phyloP scores from a whole-genome alignment of 495 filamentous ascomycete genomes.

The Letharia columbiana region DNA sequence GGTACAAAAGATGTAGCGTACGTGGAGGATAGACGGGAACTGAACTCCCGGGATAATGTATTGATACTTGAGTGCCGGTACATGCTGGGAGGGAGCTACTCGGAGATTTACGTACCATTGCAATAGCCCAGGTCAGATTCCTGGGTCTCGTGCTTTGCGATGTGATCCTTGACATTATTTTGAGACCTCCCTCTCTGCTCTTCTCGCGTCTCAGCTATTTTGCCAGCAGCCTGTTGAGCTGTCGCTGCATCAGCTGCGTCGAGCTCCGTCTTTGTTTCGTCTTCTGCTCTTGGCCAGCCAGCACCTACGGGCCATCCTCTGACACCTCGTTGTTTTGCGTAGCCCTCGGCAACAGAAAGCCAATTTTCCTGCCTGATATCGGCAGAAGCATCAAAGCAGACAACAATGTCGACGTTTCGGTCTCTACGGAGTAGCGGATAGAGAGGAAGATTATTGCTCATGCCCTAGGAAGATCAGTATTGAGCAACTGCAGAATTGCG shows the following conservation, averaged over 20 bases:
- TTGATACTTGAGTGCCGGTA: neutral
- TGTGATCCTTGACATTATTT: constrained; percentile 15
- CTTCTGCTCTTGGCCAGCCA: constrained; percentile 68
- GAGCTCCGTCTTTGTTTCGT: constrained; percentile 53
- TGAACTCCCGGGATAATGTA: neutral
- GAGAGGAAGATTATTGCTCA: constrained; percentile 94
- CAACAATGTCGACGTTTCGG: constrained; percentile 79
- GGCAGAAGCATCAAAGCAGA: constrained; percentile 80
- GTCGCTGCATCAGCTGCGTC: constrained; percentile 58
- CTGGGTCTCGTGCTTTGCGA: constrained; percentile 22
- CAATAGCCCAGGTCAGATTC: constrained; percentile 62
- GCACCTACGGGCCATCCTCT: constrained; percentile 89
- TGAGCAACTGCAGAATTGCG: neutral
- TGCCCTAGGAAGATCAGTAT: constrained; percentile 42
- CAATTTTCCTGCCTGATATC: constrained; percentile 85
- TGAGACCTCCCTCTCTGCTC: constrained; percentile 26
- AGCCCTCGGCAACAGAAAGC: constrained; percentile 87
- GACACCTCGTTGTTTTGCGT: constrained; percentile 76
- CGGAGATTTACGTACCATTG: constrained; percentile 36
- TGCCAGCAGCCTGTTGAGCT: constrained; percentile 48
- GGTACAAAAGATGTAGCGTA: neutral
- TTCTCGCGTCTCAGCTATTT: constrained; percentile 53
- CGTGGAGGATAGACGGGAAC: neutral
- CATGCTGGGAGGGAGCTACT: neutral
- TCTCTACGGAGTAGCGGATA: constrained; percentile 87